These are phyloP conservation scores for Pisolithus orientalis DNA, from an alignment of 768 basidiomycete species.

Conservation along the genomic window DNA sequence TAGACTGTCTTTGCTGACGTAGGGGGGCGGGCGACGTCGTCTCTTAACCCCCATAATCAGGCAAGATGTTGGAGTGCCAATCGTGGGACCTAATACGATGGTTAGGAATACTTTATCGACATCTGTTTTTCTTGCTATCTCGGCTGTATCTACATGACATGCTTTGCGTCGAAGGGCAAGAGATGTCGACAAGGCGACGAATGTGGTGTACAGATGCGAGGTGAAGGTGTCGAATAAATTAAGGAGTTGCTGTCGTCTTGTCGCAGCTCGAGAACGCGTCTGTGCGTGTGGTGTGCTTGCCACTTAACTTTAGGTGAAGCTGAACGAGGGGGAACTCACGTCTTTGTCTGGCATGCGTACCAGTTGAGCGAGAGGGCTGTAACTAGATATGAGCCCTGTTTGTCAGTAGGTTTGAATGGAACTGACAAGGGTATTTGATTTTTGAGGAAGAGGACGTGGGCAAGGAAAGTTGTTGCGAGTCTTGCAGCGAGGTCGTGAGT, in stretches of 20 bases:
- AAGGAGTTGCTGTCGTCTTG: conserved; percentile 56
- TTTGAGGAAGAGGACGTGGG: conserved; percentile 72
- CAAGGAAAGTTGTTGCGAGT: conserved; percentile 55
- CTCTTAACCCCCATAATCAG: conserved; percentile 37
- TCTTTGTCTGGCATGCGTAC: conserved; percentile 44
- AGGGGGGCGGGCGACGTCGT: background rate
- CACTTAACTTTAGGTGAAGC: background rate
- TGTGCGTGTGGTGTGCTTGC: conserved; percentile 10
- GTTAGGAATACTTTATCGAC: conserved; percentile 45
- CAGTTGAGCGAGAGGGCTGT: conserved; percentile 63
- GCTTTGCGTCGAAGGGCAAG: conserved; percentile 34
- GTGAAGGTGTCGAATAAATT: conserved; percentile 63
- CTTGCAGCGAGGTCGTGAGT: conserved; percentile 56
- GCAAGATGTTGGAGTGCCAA: conserved; percentile 53
- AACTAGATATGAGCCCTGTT: background rate
- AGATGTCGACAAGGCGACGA: conserved; percentile 64
- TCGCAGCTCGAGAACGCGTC: conserved; percentile 44
- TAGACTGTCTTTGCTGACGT: conserved; percentile 6
- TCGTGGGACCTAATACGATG: conserved; percentile 60
- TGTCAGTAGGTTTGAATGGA: background rate
- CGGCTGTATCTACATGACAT: background rate
- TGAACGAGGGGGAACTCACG: conserved; percentile 22
- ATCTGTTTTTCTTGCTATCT: conserved; percentile 1
- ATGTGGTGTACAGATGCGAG: conserved; percentile 71
- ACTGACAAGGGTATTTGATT: conserved; percentile 76